These are phyloP conservation scores for Aspergillus sp. DNA, from an alignment of 2,329 filamentous ascomycete species.

Conservation along the genomic window DNA sequence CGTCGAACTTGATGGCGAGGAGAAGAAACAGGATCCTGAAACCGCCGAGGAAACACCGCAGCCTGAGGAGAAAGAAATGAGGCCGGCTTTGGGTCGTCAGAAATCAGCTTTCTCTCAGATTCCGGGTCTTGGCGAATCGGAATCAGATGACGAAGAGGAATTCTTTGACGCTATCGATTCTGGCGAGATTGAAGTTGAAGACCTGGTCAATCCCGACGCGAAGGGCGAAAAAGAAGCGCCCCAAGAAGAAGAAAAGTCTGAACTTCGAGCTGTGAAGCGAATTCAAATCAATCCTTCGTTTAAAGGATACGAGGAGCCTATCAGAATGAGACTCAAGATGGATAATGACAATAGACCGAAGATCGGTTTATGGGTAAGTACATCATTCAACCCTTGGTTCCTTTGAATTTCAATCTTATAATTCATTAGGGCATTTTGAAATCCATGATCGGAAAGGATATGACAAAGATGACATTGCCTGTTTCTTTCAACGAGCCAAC, in stretches of 20 bases:
- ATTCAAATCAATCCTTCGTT: conserved; percentile 73
- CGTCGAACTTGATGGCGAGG: conserved; percentile 33
- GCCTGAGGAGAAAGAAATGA: conserved; percentile 2
- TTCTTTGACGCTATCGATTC: conserved; percentile 97
- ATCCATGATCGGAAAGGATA: conserved; percentile 99
- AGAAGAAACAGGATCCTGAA: conserved; percentile 13
- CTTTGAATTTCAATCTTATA: conserved; percentile 2
- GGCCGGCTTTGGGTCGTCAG: conserved; percentile 48
- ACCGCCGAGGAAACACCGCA: conserved; percentile 7
- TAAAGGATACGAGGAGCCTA: conserved; percentile 84
- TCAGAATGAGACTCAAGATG: conserved; percentile 75
- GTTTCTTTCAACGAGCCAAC: conserved; percentile 99
- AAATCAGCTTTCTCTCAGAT: conserved; percentile 65
- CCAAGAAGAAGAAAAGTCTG: conserved; percentile 25
- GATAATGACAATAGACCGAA: conserved; percentile 90
- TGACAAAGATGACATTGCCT: conserved; percentile 98
- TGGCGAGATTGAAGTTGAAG: conserved; percentile 70
- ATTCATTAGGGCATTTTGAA: conserved; percentile 76
- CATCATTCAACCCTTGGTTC: neutral
- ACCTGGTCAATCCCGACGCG: conserved; percentile 53
- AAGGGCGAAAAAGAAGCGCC: conserved; percentile 45
- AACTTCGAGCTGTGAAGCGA: conserved; percentile 45
- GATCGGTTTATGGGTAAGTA: conserved; percentile 86
- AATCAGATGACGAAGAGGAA: conserved; percentile 74
- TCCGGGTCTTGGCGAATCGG: conserved; percentile 66